Base-by-base conservation (phyloP, 305 asterid species). In the Rubia occidens region DNA sequence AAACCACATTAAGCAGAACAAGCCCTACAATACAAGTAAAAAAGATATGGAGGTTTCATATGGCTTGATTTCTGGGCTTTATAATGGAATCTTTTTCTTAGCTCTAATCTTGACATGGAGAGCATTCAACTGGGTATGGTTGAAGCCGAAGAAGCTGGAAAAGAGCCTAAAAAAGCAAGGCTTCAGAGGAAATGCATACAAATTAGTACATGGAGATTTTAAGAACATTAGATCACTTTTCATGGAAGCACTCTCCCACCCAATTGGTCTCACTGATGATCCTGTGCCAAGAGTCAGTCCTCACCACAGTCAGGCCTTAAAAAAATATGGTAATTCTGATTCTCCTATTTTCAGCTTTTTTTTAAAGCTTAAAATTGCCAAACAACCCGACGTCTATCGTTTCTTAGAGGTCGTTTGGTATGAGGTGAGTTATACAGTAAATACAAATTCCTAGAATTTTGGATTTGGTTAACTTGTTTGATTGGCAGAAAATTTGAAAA, bases 131-230 rank as follows among this genome's bases (percentile, higher is more conserved):
- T 82, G 86, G 87, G 68, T 71, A 8, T 84, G 86, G 85, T 6
- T 84, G 17, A 60, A 2, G 9, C 89, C 89, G 11, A 81, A 66
- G 72, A 80, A 60, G 77, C 65, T 74, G 21, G 89, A 84, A 74
- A 77, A 62, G 20, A 45, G 45, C 40, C 76, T 84, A 6, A 56
- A 69, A 32, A 26, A 72, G 2, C 79, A 82, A 72, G 86, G 86
- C 5, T 15, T 82, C 37, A 74, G 65, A 14, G 88, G 88, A 7
- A 82, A 77, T n/a, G 53, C 81, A 3, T 82, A 82, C 79, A 66
- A 8, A 56, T 8, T 82, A 4, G 40, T 82, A 29, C 69, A 68
- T 40, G 89, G 87, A 1, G 87, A 82, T 60, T 53, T 80, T 6
- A 75, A 72, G 40, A 78, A 78, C 0, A 60, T 76, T 0, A 56